Percentiles rank a stretch among this genome's conserved stretches.
Conservation (phyloP, 2,329 filamentous ascomycete species). For the Fusarium buharicum region DNA sequence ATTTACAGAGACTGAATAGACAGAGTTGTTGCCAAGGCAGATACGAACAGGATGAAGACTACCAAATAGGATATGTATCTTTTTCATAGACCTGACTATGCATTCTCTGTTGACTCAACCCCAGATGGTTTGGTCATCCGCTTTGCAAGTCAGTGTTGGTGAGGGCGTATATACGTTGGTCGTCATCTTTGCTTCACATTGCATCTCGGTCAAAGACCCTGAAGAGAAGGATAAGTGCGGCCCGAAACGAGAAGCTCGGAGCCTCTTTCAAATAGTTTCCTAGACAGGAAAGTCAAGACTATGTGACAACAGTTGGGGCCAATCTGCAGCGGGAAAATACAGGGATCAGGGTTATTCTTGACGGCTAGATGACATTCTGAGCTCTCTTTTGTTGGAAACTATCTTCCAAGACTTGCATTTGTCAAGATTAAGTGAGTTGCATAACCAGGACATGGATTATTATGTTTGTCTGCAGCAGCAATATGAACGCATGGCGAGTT, state of each 20-base stretch:
- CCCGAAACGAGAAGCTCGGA: not conserved
- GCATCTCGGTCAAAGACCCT: constrained; percentile 1
- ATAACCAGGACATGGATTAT: not conserved
- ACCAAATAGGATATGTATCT: not conserved
- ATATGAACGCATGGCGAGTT: not conserved
- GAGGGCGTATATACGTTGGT: not conserved
- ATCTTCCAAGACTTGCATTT: not conserved
- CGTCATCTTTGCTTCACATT: constrained; percentile 1
- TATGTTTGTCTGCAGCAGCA: not conserved
- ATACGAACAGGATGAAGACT: not conserved
- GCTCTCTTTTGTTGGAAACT: not conserved
- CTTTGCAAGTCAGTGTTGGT: not conserved
- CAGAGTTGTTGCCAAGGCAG: not conserved
- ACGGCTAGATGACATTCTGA: not conserved
- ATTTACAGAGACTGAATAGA: not conserved
- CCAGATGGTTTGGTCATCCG: constrained; percentile 2
- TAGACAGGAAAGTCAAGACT: not conserved
- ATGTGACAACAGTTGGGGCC: not conserved
- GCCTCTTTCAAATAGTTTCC: not conserved
- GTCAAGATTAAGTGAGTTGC: not conserved
- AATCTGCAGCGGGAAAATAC: not conserved
- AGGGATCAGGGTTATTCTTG: not conserved
- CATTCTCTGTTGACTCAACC: constrained; percentile 6
- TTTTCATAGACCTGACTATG: not conserved
- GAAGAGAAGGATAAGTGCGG: constrained; percentile 3